These are phyloP conservation scores for Phytophthora sp. DNA, from an alignment of 352 stramenopile species.

Conservation along the genomic window DNA sequence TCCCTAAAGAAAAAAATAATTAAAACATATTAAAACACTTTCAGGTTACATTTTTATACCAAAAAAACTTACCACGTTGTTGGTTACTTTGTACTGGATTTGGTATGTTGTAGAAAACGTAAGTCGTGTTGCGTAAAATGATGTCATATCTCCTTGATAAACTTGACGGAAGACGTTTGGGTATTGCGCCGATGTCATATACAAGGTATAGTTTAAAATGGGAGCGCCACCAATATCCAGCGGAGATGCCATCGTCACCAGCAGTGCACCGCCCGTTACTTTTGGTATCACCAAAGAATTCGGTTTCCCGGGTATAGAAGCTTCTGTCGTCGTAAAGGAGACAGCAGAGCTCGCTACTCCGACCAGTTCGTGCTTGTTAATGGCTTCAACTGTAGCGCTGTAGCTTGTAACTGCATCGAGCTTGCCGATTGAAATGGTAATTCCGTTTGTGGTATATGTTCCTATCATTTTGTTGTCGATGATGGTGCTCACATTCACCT, in stretches of 20 bases:
- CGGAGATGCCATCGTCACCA: constrained; percentile 39
- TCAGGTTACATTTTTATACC: too few relatives aligned
- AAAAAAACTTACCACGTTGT: constrained; percentile 38
- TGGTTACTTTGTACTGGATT: constrained; percentile 52
- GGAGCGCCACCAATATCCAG: constrained; percentile 46
- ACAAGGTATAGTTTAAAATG: constrained; percentile 37
- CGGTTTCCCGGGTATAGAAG: constrained; percentile 49
- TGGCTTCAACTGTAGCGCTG: constrained; percentile 37
- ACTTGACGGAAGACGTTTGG: constrained; percentile 52
- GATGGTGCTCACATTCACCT: constrained; percentile 25
- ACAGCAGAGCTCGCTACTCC: constrained; percentile 25
- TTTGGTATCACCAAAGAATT: constrained; percentile 22
- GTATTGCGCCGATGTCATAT: constrained; percentile 41
- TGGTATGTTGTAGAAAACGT: constrained; percentile 52
- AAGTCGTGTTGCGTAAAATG: constrained; percentile 38
- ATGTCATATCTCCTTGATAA: constrained; percentile 36
- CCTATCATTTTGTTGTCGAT: background rate
- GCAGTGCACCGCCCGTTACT: constrained; percentile 51
- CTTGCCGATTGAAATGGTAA: constrained; percentile 30
- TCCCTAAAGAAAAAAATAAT: constrained; percentile 30
- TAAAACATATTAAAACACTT: background rate
- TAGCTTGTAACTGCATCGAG: constrained; percentile 44
- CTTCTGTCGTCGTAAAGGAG: constrained; percentile 36
- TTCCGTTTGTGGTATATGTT: constrained; percentile 7
- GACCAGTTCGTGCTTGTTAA: constrained; percentile 42